A percentile compares a stretch with the other conserved stretches of the same genome.
These are phyloP conservation scores for Tolypocladium pustulatum DNA, from an alignment of 2,329 filamentous ascomycete genomes.

Conservation along the genomic window DNA sequence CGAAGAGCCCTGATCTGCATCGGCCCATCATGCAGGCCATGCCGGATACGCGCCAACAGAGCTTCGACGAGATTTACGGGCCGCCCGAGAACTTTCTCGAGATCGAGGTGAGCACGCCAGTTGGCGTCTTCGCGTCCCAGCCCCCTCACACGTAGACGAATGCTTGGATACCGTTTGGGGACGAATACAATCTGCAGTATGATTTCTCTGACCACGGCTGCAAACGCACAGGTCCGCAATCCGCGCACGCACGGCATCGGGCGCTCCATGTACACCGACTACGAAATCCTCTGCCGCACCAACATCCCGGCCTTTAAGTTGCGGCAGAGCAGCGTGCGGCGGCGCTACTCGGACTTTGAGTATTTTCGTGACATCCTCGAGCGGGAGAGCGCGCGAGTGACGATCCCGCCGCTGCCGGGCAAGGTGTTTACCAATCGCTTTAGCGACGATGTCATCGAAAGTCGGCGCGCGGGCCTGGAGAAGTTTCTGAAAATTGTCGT, in stretches of 20 bases:
- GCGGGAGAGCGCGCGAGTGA: slow-evolving; percentile 86
- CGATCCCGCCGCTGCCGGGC: slow-evolving; percentile 87
- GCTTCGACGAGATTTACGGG: slow-evolving; percentile 97
- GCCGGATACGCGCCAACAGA: slow-evolving; percentile 74
- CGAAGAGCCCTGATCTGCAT: slow-evolving; percentile 26
- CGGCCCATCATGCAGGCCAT: slow-evolving; percentile 53
- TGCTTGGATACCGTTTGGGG: neutral
- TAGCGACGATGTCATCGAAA: slow-evolving; percentile 96
- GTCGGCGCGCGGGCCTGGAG: slow-evolving; percentile 80
- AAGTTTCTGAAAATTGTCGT: slow-evolving; percentile 97
- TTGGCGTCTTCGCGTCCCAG: neutral
- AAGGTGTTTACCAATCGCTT: slow-evolving; percentile 98
- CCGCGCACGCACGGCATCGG: slow-evolving; percentile 91
- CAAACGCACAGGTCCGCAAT: slow-evolving; percentile 62
- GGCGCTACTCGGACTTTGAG: slow-evolving; percentile 96
- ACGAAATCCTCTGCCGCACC: slow-evolving; percentile 94
- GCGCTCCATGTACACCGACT: slow-evolving; percentile 95
- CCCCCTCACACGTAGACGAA: neutral
- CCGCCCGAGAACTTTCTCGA: slow-evolving; percentile 98
- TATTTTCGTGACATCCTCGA: slow-evolving; percentile 98
- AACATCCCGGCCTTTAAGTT: slow-evolving; percentile 99
- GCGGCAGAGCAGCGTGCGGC: slow-evolving; percentile 74
- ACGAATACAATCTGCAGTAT: neutral
- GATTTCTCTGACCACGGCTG: neutral
- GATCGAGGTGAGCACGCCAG: slow-evolving; percentile 62